Conservation (phyloP, 352 stramenopile species). For the Globisporangium heterothallicum region DNA sequence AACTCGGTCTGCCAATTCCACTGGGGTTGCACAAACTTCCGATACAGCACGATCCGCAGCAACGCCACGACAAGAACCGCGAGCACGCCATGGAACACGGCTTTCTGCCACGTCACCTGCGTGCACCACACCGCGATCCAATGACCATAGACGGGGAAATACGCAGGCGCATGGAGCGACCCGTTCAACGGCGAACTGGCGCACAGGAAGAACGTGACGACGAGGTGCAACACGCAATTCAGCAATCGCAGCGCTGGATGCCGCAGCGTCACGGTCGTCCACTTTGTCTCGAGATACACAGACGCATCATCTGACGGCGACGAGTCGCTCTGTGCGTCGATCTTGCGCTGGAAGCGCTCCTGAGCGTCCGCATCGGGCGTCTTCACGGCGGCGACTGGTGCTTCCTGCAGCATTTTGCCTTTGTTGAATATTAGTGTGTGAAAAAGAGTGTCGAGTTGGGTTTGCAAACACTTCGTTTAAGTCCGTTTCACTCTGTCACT, state of each 20-base stretch:
- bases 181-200: conserved; percentile 36
- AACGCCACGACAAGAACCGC: conserved; percentile 17
- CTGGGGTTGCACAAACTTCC: conserved; percentile 22
- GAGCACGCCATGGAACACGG: conserved; percentile 26
- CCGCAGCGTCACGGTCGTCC: conserved; percentile 35
- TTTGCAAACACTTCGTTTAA: too few species aligned
- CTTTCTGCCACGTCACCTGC: conserved; percentile 21
- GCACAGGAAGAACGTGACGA: conserved; percentile 31
- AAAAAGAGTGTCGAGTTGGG: too few species aligned
- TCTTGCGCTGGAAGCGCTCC: neutral
- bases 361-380: too few species aligned
- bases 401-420: too few species aligned
- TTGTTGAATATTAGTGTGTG: too few species aligned
- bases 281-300: conserved; percentile 31
- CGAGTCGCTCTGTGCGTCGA: neutral
- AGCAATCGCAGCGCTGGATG: conserved; percentile 32
- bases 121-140: conserved; percentile 18
- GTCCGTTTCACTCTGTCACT: too few species aligned
- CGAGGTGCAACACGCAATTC: conserved; percentile 25
- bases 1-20: conserved; percentile 47
- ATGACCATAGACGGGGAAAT: conserved; percentile 38
- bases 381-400: too few species aligned
- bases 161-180: conserved; percentile 20
- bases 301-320: neutral
- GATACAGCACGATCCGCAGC: conserved; percentile 39